A percentile compares a stretch with the other conserved stretches of the same genome.
These are phyloP conservation scores for Stellera chamaejasme DNA, from an alignment of 345 rosid genomes.

Conservation along the genomic window DNA sequence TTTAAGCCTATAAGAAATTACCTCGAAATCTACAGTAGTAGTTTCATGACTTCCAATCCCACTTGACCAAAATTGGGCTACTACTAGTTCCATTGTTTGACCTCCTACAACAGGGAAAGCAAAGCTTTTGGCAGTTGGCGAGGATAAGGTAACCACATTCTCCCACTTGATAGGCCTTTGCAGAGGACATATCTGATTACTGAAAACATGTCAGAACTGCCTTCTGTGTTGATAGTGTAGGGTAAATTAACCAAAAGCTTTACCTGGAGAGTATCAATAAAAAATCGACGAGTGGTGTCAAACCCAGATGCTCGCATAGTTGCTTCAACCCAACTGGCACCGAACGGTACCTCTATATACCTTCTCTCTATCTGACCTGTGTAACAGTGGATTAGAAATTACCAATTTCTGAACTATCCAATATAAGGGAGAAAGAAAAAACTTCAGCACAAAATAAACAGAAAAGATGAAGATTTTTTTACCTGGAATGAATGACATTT, in stretches of 20 bases:
- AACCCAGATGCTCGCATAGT: conserved; percentile 74
- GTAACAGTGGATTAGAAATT: conserved; percentile 13
- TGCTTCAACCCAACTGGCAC: conserved; percentile 97
- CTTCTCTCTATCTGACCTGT: conserved; percentile 90
- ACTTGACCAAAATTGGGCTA: conserved; percentile 99
- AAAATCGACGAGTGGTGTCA: conserved; percentile 82
- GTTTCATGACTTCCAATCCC: conserved; percentile 91
- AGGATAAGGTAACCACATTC: conserved; percentile 61
- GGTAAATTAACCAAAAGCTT: conserved; percentile 6
- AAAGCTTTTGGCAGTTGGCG: conserved; percentile 76
- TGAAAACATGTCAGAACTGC: conserved; percentile 23
- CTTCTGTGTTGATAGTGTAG: conserved; percentile 1
- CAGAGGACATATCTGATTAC: conserved; percentile 77
- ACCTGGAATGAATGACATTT: conserved; percentile 90
- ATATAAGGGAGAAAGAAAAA: neutral
- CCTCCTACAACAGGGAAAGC: conserved; percentile 78
- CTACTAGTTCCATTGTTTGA: conserved; percentile 83
- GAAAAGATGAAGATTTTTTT: neutral
- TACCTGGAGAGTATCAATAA: conserved; percentile 89
- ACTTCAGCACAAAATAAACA: neutral
- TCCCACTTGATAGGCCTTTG: conserved; percentile 94
- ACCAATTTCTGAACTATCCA: neutral
- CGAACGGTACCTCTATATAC: conserved; percentile 75
- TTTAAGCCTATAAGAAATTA: conserved; percentile 15
- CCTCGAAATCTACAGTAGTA: conserved; percentile 87